Base-by-base conservation (phyloP, 345 rosid species). In the Microcos paniculata region DNA sequence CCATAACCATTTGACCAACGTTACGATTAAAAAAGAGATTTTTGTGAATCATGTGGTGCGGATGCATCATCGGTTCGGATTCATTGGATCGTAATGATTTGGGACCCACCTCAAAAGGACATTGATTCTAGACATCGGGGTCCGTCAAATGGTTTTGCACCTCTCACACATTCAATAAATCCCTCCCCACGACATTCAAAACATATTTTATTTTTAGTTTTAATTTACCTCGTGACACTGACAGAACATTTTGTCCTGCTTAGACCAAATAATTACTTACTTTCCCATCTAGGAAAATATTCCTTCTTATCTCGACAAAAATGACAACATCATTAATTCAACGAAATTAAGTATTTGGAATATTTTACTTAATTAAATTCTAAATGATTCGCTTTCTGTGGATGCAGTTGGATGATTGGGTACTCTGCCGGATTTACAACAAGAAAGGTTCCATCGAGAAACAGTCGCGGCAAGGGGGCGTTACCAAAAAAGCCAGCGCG, bases 321-420 rank as follows among this genome's bases (percentile, higher is more conserved):
- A 15, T 59, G 63, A 58, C 1, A 28, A 0, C 0, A 58, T 45
- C 18, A 12, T 24, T 15, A 14, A 21, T 65, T 42, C 52, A 23
- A 40, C 30, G 19, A 42, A 21, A 21, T 62, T n/a, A n/a, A 8
- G 10, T 6, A 35, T 15, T 3, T 14, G 24, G 6, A 26, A 35
- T 35, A 35, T 35, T 1, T 35, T 0, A 35, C 6, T 3, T 24
- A 1, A 13, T 52, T 23, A 45, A 56, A 56, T 35, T 33, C 11
- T 1, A 8, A 62, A 65, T 33, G 62, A 40, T 40, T 1, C 19
- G 31, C 13, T 76, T 45, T 56, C 38, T 43, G 48, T 7, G 59
- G 42, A 51, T 79, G 61, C 97, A 95, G 99, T 84, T 95, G 43
- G 98, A 94, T 61, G 98, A 94, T 87, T 94, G 98, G 98, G 98